Evolutionary conservation across 768 basidiomycete genomes (phyloP), one percentile per base, ranked within the genome.

Genomic region (Tylopilus subfusipes): DNA sequence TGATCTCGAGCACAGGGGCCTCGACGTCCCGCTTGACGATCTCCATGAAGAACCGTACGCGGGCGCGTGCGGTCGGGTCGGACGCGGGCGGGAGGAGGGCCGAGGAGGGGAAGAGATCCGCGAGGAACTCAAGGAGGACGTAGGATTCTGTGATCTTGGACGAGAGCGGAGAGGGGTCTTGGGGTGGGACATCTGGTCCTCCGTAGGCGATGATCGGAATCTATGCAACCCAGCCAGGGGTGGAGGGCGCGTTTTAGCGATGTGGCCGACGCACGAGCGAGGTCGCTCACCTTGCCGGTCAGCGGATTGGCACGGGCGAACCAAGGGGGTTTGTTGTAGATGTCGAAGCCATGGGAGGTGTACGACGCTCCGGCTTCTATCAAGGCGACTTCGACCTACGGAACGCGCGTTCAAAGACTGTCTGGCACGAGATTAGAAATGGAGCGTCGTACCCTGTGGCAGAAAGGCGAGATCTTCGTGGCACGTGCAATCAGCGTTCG

Each of bases 261-360:
- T n/a, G n/a, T n/a, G n/a, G n/a, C n/a, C n/a, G n/a, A n/a, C n/a
- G n/a, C n/a, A n/a, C n/a, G n/a, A n/a, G n/a, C n/a, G n/a, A n/a
- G n/a, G n/a, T n/a, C 11, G 33, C 36, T 62, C 64, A 84, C 85
- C 76, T 85, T 86, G 68, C 79, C 79, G 2, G 58, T 60, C 0
- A 78, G 78, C 0, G 84, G 81, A 63, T 87, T 88, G 22, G 85
- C 77, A 53, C 81, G 74, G 0, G 79, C 73, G 61, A 84, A 86
- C 85, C 85, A 86, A 50, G 77, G 78, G 1, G 85, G 85, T 68
- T 86, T 88, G 70, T 83, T 82, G 58, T 57, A 49, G 16, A 87
- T 68, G 53, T 86, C 81, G 43, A 88, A 76, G 58, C 84, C 78
- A 49, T 69, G 81, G 4, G 77, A 68, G 11, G 71, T 81, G 64